These are phyloP conservation scores for Scedosporium minutisporum DNA, from an alignment of 2,329 filamentous ascomycete genomes.

Conservation along the genomic window DNA sequence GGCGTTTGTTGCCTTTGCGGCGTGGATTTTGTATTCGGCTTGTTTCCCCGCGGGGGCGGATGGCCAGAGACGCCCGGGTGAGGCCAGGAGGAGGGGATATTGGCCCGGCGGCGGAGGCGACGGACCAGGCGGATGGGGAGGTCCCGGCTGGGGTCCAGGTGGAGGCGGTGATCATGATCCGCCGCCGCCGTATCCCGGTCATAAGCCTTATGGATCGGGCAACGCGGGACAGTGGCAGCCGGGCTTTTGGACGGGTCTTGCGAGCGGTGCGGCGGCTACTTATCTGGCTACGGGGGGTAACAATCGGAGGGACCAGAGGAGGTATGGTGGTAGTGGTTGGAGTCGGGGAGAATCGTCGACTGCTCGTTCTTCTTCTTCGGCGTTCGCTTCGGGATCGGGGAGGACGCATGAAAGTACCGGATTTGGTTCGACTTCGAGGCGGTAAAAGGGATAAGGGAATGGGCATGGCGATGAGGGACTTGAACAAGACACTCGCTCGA, in stretches of 20 bases:
- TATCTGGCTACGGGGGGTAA: slow-evolving; percentile 48
- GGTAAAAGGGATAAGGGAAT: slow-evolving; percentile 21
- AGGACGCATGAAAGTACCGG: slow-evolving; percentile 50
- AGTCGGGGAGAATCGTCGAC: slow-evolving; percentile 6
- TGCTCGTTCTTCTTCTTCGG: neutral
- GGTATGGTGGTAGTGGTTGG: neutral
- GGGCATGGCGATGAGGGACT: neutral
- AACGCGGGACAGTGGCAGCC: slow-evolving; percentile 48
- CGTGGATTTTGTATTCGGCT: slow-evolving; percentile 53
- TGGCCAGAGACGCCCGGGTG: slow-evolving; percentile 16
- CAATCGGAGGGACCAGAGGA: slow-evolving; percentile 13
- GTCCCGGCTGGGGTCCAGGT: slow-evolving; percentile 26
- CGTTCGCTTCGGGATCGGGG: neutral
- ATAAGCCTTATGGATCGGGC: slow-evolving; percentile 3
- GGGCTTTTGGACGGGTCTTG: slow-evolving; percentile 65
- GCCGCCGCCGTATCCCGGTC: slow-evolving; percentile 42
- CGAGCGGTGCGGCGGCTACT: slow-evolving; percentile 58
- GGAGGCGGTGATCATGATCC: slow-evolving; percentile 29
- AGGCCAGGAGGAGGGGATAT: slow-evolving; percentile 23
- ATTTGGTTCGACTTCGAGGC: slow-evolving; percentile 58
- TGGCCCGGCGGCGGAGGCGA: slow-evolving; percentile 25
- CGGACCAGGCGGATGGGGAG: slow-evolving; percentile 29
- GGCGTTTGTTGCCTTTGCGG: slow-evolving; percentile 49
- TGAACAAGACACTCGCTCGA: neutral
- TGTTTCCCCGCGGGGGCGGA: slow-evolving; percentile 21